These are phyloP conservation scores for Colletotrichum limetticola DNA, from an alignment of 2,329 filamentous ascomycete species.

Conservation along the genomic window DNA sequence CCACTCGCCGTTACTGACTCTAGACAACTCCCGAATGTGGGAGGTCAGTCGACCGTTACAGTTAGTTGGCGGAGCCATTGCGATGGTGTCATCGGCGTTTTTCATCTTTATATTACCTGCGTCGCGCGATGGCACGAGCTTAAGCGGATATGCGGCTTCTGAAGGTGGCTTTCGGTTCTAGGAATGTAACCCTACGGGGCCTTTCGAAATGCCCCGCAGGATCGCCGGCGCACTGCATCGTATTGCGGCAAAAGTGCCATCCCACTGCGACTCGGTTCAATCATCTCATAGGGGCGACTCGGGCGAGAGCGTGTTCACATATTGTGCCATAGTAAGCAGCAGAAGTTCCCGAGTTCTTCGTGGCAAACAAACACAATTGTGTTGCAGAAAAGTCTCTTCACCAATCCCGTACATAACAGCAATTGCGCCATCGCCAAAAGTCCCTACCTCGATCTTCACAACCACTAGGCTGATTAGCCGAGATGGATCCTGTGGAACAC, in stretches of 20 bases:
- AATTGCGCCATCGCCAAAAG: conserved; percentile 32
- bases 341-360: not conserved
- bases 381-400: not conserved
- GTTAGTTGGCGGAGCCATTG: conserved; percentile 3
- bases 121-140: not conserved
- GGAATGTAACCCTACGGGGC: not conserved
- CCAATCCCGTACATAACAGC: not conserved
- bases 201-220: not conserved
- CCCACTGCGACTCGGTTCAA: not conserved
- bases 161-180: not conserved
- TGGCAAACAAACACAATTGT: not conserved
- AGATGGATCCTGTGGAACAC: conserved; percentile 4
- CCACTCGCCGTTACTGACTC: not conserved
- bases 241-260: not conserved
- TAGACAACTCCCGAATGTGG: not conserved
- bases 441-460: conserved; percentile 2
- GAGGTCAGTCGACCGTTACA: conserved; percentile 1
- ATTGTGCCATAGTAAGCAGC: not conserved
- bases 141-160: conserved; percentile 12
- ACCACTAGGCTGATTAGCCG: not conserved
- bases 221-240: not conserved
- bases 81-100: conserved; percentile 32
- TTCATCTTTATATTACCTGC: conserved; percentile 5
- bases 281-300: not conserved
- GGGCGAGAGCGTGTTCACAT: not conserved